Base-by-base conservation (phyloP, 441 rosid genomes). In the Erodium trifolium region DNA sequence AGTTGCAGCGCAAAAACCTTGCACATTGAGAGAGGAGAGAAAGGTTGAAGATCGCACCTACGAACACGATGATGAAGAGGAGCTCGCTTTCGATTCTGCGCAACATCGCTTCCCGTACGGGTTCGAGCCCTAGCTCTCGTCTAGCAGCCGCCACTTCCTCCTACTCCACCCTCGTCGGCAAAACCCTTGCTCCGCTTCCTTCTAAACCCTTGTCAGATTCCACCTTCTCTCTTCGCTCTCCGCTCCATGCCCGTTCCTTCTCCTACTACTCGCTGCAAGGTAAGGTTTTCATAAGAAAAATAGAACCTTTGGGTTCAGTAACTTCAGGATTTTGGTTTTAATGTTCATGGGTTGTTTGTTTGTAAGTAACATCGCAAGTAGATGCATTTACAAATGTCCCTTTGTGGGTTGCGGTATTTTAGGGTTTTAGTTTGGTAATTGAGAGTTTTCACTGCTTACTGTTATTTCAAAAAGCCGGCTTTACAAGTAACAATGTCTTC, bases 231-330 rank as follows among this genome's bases (percentile, higher is more conserved):
- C 14, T n/a, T 49, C 57, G 4, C 57, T 2, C 14, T 12, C 57
- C 57, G 5, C 57, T 13, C 16, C 16, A 49, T 13, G 5, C 16
- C 16, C 57, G 57, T 5, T 49, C 57, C 16, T 49, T 12, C 57
- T 49, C 57, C 16, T 49, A 49, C 57, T 49, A 49, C 57, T 49
- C 57, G 4, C 57, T 49, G 57, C 57, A 49, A 49, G 57, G 57
- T 49, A 49, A 14, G 16, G 5, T 3, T n/a, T 49, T n/a, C 5
- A 49, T n/a, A 4, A 49, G 10, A 41, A 37, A 37, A 37, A 37
- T 37, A 7, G 4, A 1, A 37, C 8, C 8, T 37, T 37, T 37
- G 6, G 41, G 3, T 11, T 47, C 4, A 9, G 1, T 47, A 0
- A 47, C n/a, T 47, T 47, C 3, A 3, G 57, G 16, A 14, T 49